Evolutionary conservation across 2,329 filamentous ascomycete genomes (phyloP), one percentile per base, ranked within the genome.

Genomic region (Byssothecium circinans): DNA sequence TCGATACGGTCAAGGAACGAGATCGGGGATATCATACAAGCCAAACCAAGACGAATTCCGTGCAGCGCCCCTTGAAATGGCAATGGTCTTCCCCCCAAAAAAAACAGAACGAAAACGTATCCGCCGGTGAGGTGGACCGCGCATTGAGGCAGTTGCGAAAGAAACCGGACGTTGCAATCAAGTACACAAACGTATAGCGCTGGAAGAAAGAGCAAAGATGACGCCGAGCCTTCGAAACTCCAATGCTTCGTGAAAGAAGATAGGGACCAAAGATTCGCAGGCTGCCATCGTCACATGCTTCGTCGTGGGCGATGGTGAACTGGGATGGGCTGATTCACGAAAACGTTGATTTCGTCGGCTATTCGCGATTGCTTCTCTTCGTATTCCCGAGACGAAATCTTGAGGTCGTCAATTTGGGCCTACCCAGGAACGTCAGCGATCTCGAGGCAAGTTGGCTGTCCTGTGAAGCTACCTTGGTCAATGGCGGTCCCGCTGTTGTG

Each of bases 401-500:
- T 73, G 41, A 74, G 50, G 47, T 74, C 72, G 20, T 74, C 63
- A 51, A 74, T 73, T 64, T 74, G 72, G 15, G 69, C 70, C 71
- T 74, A 36, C 8, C 7, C 29, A 8, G 32, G 14, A 7, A 15
- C 8, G 32, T 67, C 45, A 64, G 60, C 19, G 14, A 37, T 43
- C 19, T 35, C 14, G 19, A 15, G 14, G 14, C 10, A 39, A 18
- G 5, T 5, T 10, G 8, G 18, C 6, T 6, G 10, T 15, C 3
- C 2, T 38, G 35, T 11, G 45, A 27, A 14, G 23, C 33, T 65
- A 74, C 71, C 64, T 73, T 69, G n/a, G 71, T 74, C 53, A 74
- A 58, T 23, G 71, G 64, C 19, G 69, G 69, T 7, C 70, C 71
- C 20, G 65, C 54, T 4, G 71, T 73, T 14, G 71, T 73, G 23